Conservation (phyloP, 164 flowering plant genomes). For the Amborella trichopoda region DNA sequence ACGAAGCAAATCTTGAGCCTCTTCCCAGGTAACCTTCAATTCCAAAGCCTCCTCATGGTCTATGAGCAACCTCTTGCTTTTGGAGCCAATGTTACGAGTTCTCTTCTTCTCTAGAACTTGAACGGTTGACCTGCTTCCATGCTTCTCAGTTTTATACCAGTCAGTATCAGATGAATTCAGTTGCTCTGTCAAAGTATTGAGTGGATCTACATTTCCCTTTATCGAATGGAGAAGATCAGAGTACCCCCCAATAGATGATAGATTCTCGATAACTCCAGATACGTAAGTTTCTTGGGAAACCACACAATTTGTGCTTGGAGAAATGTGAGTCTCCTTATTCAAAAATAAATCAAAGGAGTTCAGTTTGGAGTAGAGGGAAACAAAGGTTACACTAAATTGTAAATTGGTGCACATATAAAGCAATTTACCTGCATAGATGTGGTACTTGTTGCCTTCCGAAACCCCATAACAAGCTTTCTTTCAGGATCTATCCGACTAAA, state of each 20-base stretch:
- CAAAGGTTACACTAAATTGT: too few relatives aligned
- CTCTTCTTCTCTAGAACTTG: constrained; percentile 45
- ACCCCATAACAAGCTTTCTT: constrained; percentile 88
- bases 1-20: constrained; percentile 90
- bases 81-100: constrained; percentile 63
- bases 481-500: constrained; percentile 92
- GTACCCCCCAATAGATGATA: constrained; percentile 42
- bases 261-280: constrained; percentile 51
- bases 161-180: constrained; percentile 21
- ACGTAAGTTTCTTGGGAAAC: constrained; percentile 39
- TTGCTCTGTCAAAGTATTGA: constrained; percentile 37
- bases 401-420: not conserved
- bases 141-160: constrained; percentile 36
- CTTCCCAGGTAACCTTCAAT: constrained; percentile 90
- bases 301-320: constrained; percentile 35
- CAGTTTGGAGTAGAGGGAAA: too few relatives aligned
- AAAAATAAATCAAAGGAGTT: too few relatives aligned
- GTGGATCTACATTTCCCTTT: constrained; percentile 48
- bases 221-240: constrained; percentile 60
- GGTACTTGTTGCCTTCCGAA: constrained; percentile 61
- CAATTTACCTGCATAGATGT: constrained; percentile 30
- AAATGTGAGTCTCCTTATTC: constrained; percentile 43
- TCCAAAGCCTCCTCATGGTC: constrained; percentile 76
- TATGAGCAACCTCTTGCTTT: constrained; percentile 74
- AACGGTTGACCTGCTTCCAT: constrained; percentile 23